A percentile compares a stretch with the other conserved stretches of the same genome.
Evolutionary conservation across 371 early-diverging fungal species (phyloP).

Genomic region (Circinella minor): DNA sequence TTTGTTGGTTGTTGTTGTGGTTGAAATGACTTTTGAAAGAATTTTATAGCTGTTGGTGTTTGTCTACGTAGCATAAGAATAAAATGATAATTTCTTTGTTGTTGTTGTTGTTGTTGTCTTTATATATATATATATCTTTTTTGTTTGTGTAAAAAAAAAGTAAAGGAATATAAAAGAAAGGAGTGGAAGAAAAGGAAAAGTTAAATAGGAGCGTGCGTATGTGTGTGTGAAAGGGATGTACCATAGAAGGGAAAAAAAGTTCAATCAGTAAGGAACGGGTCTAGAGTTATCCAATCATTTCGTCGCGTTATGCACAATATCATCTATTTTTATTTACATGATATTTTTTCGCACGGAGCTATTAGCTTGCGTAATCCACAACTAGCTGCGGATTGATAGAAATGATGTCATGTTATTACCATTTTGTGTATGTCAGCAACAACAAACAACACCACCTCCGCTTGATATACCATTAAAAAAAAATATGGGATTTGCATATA

Average conservation of each 20-base stretch:
- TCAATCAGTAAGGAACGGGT: background rate
- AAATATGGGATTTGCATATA: no score
- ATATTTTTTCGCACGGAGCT: no score
- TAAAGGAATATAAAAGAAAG: background rate
- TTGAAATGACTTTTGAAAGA: constrained; percentile 3
- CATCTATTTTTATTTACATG: no score
- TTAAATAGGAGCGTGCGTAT: background rate
- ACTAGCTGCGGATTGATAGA: no score
- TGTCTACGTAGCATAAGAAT: background rate
- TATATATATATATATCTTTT: background rate
- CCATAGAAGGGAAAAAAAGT: background rate
- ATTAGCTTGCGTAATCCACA: no score
- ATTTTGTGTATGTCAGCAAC: no score
- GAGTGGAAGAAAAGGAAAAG: constrained; percentile 1
- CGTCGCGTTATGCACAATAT: no score
- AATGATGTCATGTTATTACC: no score
- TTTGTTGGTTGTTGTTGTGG: background rate
- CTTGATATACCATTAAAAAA: no score
- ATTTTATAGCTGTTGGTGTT: background rate
- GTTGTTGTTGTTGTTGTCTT: background rate
- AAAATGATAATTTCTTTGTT: no score
- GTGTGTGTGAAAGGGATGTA: background rate
- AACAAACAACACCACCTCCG: no score
- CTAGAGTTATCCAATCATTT: no score
- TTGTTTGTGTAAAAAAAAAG: background rate